Conservation (phyloP, 164 flowering plant species). For the Liquidambar formosana region DNA sequence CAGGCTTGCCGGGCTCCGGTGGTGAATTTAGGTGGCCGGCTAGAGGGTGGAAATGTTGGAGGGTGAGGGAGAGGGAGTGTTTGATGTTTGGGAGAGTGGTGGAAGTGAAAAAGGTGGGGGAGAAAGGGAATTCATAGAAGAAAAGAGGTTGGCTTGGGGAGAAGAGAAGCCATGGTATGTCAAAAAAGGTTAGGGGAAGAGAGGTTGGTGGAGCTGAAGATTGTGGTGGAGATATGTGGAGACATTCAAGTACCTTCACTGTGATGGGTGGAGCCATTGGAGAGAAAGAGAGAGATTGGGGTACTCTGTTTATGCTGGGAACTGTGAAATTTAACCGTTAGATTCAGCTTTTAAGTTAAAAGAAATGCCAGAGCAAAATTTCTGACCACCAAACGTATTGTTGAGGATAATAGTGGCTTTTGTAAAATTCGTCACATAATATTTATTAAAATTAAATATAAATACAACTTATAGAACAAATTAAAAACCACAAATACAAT, state of each 20-base stretch:
- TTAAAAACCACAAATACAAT: no score
- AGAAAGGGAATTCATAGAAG: slow-evolving; percentile 20
- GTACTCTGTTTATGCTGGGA: no score
- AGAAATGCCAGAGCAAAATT: no score
- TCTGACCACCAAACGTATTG: no score
- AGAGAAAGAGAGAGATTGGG: no score
- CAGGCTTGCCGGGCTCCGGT: slow-evolving; percentile 12
- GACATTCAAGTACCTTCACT: slow-evolving; percentile 2
- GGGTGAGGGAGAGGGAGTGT: slow-evolving; percentile 38
- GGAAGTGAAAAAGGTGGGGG: slow-evolving; percentile 5
- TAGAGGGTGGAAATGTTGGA: slow-evolving; percentile 30
- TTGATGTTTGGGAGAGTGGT: slow-evolving; percentile 30
- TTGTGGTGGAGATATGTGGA: slow-evolving; percentile 19
- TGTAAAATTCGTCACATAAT: no score
- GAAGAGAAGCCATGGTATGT: slow-evolving; percentile 20
- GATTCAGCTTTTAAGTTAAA: no score
- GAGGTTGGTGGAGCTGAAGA: slow-evolving; percentile 5
- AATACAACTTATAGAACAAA: no score
- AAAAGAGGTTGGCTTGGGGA: slow-evolving; percentile 13
- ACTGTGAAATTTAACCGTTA: no score
- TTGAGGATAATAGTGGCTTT: no score
- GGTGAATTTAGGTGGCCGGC: slow-evolving; percentile 19
- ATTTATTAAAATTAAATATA: no score
- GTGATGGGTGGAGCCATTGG: not conserved
- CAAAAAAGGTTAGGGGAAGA: slow-evolving; percentile 31